Evolutionary conservation across 495 filamentous ascomycete genomes (phyloP).

Genomic region (Penicillium canescens): DNA sequence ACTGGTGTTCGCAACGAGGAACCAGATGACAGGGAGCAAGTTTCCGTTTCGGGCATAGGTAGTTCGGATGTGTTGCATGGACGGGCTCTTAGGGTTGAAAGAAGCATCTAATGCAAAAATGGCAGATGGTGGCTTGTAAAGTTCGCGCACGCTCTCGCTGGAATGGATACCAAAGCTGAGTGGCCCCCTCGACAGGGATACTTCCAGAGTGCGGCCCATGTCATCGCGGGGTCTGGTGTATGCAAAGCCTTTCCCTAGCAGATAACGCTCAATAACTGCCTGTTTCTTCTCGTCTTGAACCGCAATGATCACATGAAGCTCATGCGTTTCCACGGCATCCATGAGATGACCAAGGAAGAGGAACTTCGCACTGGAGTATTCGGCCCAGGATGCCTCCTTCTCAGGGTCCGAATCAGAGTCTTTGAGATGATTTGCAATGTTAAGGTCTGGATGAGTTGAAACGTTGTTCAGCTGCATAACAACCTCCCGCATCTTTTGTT

Average conservation of each 20-base stretch:
- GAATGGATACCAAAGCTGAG: conserved; percentile 52
- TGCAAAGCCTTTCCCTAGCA: conserved; percentile 46
- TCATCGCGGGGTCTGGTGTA: conserved; percentile 45
- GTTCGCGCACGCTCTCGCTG: conserved; percentile 35
- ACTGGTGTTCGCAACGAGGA: conserved; percentile 53
- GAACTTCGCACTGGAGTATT: conserved; percentile 59
- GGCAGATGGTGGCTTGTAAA: conserved; percentile 46
- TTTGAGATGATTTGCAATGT: conserved; percentile 40
- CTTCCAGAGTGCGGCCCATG: conserved; percentile 34
- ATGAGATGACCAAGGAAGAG: conserved; percentile 55
- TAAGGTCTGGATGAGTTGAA: conserved; percentile 56
- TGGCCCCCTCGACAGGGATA: conserved; percentile 36
- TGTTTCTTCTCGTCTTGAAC: conserved; percentile 43
- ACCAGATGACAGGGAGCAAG: conserved; percentile 50
- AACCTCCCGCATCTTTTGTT: conserved; percentile 37
- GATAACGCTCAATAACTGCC: conserved; percentile 53
- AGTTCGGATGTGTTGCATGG: conserved; percentile 43
- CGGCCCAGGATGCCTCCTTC: conserved; percentile 54
- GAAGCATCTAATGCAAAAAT: conserved; percentile 55
- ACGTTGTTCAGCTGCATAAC: conserved; percentile 48
- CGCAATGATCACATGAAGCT: conserved; percentile 50
- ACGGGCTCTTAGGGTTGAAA: conserved; percentile 41
- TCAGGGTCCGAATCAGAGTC: conserved; percentile 32
- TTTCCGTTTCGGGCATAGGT: conserved; percentile 41
- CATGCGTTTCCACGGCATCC: conserved; percentile 35